A percentile compares a stretch with the other conserved stretches of the same genome.
phyloP scores from a whole-genome alignment of 345 rosid species.

The Orychophragmus violaceus region DNA sequence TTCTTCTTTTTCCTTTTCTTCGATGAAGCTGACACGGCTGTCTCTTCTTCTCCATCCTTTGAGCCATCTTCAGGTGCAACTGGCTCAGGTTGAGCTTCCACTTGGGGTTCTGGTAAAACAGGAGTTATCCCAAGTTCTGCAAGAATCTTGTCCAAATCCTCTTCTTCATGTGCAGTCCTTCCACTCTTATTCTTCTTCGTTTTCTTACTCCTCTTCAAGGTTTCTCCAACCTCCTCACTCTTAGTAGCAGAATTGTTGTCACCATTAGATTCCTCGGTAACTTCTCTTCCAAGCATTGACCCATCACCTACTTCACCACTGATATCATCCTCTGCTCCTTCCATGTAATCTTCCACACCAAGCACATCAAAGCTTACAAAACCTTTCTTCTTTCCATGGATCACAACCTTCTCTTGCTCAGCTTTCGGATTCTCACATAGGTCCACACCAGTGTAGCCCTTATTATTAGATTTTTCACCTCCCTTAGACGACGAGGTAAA shows the following conservation, averaged over 20 bases:
- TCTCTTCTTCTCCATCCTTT: slow-evolving; percentile 71
- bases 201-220: slow-evolving; percentile 50
- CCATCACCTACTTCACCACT: slow-evolving; percentile 32
- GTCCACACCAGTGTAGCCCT: slow-evolving; percentile 37
- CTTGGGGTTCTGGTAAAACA: slow-evolving; percentile 15
- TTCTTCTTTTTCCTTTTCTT: slow-evolving; percentile 92
- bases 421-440: slow-evolving; percentile 41
- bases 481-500: slow-evolving; percentile 34
- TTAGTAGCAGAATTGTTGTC: slow-evolving; percentile 19
- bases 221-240: slow-evolving; percentile 45
- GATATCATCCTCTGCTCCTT: slow-evolving; percentile 29
- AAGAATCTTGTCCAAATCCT: slow-evolving; percentile 87
- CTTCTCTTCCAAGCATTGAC: slow-evolving; percentile 21
- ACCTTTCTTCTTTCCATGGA: slow-evolving; percentile 53
- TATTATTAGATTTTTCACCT: slow-evolving; percentile 55
- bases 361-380: slow-evolving; percentile 41
- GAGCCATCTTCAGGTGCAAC: slow-evolving; percentile 27
- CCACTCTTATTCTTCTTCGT: slow-evolving; percentile 77
- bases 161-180: slow-evolving; percentile 83
- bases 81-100: slow-evolving; percentile 41
- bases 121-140: slow-evolving; percentile 63
- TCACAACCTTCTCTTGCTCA: slow-evolving; percentile 36
- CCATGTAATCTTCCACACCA: slow-evolving; percentile 24
- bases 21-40: slow-evolving; percentile 60
- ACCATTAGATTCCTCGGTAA: slow-evolving; percentile 16